phyloP scores from a whole-genome alignment of 1,284 basidiomycete species.

The Cryptococcus deneoformans region DNA sequence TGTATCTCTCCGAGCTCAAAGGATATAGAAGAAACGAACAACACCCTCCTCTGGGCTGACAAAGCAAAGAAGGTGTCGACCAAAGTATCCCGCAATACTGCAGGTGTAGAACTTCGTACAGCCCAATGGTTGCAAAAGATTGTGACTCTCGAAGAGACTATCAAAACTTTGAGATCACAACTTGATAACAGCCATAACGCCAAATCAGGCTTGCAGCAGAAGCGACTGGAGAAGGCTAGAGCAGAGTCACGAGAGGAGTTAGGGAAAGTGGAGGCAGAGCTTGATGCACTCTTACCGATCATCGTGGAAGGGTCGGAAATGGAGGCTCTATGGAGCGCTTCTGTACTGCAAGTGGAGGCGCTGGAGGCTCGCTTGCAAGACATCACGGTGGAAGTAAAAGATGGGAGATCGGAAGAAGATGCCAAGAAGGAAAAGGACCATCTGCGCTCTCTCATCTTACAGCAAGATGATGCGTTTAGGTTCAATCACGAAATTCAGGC shows the following conservation, averaged over 20 bases:
- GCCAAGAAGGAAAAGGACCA: conserved; percentile 66
- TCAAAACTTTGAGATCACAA: conserved; percentile 66
- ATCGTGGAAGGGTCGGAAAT: conserved; percentile 75
- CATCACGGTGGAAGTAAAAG: conserved; percentile 60
- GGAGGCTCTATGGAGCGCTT: conserved; percentile 68
- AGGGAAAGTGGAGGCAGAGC: conserved; percentile 64
- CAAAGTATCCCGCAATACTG: conserved; percentile 82
- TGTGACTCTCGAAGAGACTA: conserved; percentile 55
- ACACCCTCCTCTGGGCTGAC: conserved; percentile 93
- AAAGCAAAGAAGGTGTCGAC: conserved; percentile 97
- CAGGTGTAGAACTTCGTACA: conserved; percentile 89
- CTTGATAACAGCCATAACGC: conserved; percentile 48
- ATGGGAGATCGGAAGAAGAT: conserved; percentile 21
- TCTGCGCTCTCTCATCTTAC: conserved; percentile 63
- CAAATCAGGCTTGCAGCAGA: conserved; percentile 40
- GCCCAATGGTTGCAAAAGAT: conserved; percentile 93
- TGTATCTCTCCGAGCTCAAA: conserved; percentile 90
- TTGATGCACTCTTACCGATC: conserved; percentile 63
- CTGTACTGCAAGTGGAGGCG: conserved; percentile 66
- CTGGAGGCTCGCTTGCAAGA: conserved; percentile 66
- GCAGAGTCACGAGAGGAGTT: conserved; percentile 67
- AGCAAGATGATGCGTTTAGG: conserved; percentile 67
- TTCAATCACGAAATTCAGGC: conserved; percentile 61
- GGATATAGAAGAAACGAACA: conserved; percentile 97
- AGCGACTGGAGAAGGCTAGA: conserved; percentile 59